These are phyloP conservation scores for Fusarium oxysporum DNA, from an alignment of 2,329 filamentous ascomycete genomes.

Conservation along the genomic window DNA sequence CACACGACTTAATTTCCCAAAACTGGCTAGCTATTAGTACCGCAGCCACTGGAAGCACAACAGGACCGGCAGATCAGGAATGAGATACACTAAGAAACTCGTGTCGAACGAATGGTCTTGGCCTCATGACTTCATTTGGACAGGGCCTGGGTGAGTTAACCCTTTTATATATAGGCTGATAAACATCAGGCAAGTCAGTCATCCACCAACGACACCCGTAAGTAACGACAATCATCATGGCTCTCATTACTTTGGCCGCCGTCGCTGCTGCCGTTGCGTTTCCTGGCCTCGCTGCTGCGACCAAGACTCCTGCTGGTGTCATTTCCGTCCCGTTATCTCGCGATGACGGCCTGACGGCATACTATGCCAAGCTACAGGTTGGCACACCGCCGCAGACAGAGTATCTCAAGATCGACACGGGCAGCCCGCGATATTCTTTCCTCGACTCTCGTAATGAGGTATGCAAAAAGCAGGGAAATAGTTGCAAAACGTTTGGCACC, in stretches of 20 bases:
- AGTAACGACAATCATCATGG: not conserved
- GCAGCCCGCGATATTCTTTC: conserved; percentile 11
- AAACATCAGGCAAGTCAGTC: not conserved
- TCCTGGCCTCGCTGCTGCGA: not conserved
- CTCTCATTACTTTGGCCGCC: not conserved
- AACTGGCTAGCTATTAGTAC: not conserved
- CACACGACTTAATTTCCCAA: not conserved
- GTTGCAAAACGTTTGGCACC: not conserved
- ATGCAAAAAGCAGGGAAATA: not conserved
- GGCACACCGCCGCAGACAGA: conserved; percentile 4
- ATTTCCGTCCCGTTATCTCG: conserved; percentile 5
- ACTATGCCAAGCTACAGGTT: not conserved
- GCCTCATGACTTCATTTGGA: not conserved
- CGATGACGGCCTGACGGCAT: conserved; percentile 4
- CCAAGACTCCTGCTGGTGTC: not conserved
- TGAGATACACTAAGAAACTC: not conserved
- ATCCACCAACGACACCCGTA: not conserved
- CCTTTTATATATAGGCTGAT: not conserved
- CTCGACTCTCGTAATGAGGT: not conserved
- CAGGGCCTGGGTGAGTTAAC: not conserved
- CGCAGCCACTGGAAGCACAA: not conserved
- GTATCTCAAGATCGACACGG: conserved; percentile 11
- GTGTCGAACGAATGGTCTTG: not conserved
- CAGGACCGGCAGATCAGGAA: not conserved
- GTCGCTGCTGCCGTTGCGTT: not conserved